These are phyloP conservation scores for Leonotis leonurus DNA, from an alignment of 257 asterid species.

Conservation along the genomic window DNA sequence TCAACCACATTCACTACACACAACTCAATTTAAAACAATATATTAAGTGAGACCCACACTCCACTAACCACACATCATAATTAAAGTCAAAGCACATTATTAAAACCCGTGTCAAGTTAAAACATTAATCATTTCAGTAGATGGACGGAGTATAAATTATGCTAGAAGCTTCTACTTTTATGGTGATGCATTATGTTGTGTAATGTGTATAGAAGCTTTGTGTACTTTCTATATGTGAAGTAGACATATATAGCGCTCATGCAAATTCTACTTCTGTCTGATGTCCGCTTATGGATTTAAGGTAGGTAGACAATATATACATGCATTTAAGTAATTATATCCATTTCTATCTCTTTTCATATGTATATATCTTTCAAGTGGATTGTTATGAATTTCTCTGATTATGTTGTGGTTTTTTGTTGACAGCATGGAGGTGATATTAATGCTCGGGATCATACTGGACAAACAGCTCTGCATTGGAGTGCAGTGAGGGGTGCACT, in stretches of 20 bases:
- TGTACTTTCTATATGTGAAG: neutral
- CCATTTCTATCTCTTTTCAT: neutral
- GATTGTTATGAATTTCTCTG: conserved; percentile 10
- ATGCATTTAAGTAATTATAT: too few species aligned
- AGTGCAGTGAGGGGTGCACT: conserved; percentile 96
- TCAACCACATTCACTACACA: too few species aligned
- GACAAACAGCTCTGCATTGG: conserved; percentile 99
- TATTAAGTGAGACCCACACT: too few species aligned
- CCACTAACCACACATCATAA: too few species aligned
- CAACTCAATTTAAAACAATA: too few species aligned
- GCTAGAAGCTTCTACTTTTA: too few species aligned
- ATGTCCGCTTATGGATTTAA: too few species aligned
- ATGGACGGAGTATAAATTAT: too few species aligned
- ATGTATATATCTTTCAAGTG: neutral
- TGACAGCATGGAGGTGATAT: conserved; percentile 90
- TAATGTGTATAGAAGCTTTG: conserved; percentile 2
- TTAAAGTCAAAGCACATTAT: too few species aligned
- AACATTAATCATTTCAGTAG: too few species aligned
- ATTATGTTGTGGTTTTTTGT: conserved; percentile 21
- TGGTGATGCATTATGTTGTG: neutral
- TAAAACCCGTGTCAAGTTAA: too few species aligned
- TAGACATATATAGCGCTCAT: neutral
- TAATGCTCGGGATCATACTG: conserved; percentile 88
- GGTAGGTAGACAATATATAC: too few species aligned
- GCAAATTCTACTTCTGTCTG: conserved; percentile 1